Percentiles rank a stretch among this genome's conserved stretches.
Evolutionary conservation across 2,329 filamentous ascomycete species (phyloP).

Genomic region (Conoideocrella luteorostrata): DNA sequence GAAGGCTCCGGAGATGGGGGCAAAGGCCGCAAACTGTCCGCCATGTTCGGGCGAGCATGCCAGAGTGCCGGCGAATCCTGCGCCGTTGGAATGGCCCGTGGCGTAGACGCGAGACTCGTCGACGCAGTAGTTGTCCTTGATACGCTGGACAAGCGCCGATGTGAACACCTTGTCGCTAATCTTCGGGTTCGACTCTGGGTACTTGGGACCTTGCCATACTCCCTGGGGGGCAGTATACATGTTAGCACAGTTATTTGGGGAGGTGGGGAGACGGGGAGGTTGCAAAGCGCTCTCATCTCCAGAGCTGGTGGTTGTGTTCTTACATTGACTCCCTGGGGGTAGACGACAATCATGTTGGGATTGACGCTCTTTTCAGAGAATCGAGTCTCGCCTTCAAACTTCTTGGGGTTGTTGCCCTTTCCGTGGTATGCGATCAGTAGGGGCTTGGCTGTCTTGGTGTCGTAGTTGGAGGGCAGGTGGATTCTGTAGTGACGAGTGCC

Average conservation of each 20-base stretch:
- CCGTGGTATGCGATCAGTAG: slow-evolving; percentile 43
- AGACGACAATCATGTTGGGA: slow-evolving; percentile 32
- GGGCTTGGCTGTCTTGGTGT: slow-evolving; percentile 25
- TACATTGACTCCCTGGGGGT: slow-evolving; percentile 37
- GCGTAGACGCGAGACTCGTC: slow-evolving; percentile 36
- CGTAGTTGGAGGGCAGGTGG: slow-evolving; percentile 23
- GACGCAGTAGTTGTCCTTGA: slow-evolving; percentile 32
- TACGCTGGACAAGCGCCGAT: slow-evolving; percentile 32
- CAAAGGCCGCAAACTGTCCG: slow-evolving; percentile 34
- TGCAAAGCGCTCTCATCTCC: too few species aligned
- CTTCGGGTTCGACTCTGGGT: slow-evolving; percentile 24
- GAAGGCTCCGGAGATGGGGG: slow-evolving; percentile 33
- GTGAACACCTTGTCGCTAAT: slow-evolving; percentile 37
- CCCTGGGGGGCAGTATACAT: slow-evolving; percentile 16
- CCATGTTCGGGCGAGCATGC: slow-evolving; percentile 33
- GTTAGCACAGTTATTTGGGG: too few species aligned
- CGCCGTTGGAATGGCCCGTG: slow-evolving; percentile 38
- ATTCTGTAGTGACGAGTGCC: slow-evolving; percentile 13
- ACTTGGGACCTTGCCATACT: slow-evolving; percentile 33
- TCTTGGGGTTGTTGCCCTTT: slow-evolving; percentile 26
- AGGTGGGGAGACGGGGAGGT: too few species aligned
- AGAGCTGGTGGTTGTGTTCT: too few species aligned
- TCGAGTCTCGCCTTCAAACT: slow-evolving; percentile 26
- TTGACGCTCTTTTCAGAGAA: slow-evolving; percentile 34
- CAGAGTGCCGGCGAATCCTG: slow-evolving; percentile 35